These are phyloP conservation scores for Trichocladium uniseriatum DNA, from an alignment of 495 filamentous ascomycete genomes.

Conservation along the genomic window DNA sequence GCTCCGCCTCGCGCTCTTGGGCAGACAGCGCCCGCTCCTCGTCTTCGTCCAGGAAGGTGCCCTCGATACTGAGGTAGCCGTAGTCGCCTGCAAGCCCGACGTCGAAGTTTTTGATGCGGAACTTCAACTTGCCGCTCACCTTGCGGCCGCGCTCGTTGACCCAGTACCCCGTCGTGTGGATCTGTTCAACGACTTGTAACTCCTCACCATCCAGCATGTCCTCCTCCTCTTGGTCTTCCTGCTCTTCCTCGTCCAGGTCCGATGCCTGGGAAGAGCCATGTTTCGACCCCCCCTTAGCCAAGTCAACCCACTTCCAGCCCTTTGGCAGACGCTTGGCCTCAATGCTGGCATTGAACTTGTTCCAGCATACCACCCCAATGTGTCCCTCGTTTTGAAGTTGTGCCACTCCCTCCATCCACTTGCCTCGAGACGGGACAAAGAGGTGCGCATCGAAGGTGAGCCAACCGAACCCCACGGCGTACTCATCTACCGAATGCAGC, in stretches of 20 bases:
- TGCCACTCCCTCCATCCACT: constrained; percentile 40
- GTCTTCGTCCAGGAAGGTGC: constrained; percentile 37
- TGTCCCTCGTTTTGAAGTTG: constrained; percentile 42
- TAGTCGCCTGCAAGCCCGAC: constrained; percentile 41
- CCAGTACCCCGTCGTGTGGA: constrained; percentile 44
- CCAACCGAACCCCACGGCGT: constrained; percentile 38
- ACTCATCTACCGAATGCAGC: constrained; percentile 36
- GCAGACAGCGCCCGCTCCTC: constrained; percentile 29
- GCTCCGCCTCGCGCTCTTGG: constrained; percentile 30
- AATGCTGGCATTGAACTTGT: constrained; percentile 43
- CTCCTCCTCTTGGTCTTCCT: constrained; percentile 14
- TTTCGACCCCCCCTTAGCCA: constrained; percentile 15
- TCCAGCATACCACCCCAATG: constrained; percentile 42
- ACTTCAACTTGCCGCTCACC: constrained; percentile 35
- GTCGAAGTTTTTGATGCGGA: constrained; percentile 44
- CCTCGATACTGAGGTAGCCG: constrained; percentile 40
- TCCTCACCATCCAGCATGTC: constrained; percentile 24
- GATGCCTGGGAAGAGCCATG: not conserved
- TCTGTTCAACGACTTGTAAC: constrained; percentile 30
- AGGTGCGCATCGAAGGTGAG: constrained; percentile 38
- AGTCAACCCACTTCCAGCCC: constrained; percentile 40
- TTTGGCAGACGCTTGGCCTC: constrained; percentile 36
- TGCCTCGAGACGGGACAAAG: constrained; percentile 37
- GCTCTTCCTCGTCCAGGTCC: constrained; percentile 10
- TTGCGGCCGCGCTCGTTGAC: constrained; percentile 29